A percentile compares a stretch with the other conserved stretches of the same genome.
phyloP scores from a whole-genome alignment of 495 filamentous ascomycete species.

The Aspergillus incahuasiensis region DNA sequence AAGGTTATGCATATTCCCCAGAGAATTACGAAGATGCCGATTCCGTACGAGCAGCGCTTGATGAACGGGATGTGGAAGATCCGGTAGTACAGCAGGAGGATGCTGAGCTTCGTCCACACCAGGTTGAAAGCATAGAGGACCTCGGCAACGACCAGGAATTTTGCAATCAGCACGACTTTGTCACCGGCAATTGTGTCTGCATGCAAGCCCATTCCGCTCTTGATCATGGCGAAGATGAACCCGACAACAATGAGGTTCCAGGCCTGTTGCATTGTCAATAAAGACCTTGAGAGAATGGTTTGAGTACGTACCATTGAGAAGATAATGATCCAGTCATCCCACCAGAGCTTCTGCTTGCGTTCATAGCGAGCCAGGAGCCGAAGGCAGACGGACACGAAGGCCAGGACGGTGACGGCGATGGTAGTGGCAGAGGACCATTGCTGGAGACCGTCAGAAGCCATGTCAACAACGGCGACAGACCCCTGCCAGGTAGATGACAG shows the following conservation, averaged over 20 bases:
- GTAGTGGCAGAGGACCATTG: conserved; percentile 26
- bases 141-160: conserved; percentile 34
- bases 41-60: conserved; percentile 14
- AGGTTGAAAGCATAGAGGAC: conserved; percentile 38
- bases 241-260: no score
- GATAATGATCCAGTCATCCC: conserved; percentile 38
- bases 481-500: no score
- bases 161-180: conserved; percentile 30
- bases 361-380: conserved; percentile 28
- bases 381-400: conserved; percentile 29
- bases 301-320: conserved; percentile 31
- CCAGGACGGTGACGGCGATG: conserved; percentile 25
- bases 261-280: no score
- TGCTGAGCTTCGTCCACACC: conserved; percentile 38
- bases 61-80: neutral
- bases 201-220: no score
- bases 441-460: neutral
- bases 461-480: no score
- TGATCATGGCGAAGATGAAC: no score
- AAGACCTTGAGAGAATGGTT: no score
- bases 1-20: conserved; percentile 42
- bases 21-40: conserved; percentile 32
- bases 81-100: conserved; percentile 38
- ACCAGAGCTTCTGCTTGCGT: conserved; percentile 30
- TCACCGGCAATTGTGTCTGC: no score